Evolutionary conservation across 306 rosid genomes (phyloP), one percentile per base, ranked within the genome.

Genomic region (Cucurbita maxima): DNA sequence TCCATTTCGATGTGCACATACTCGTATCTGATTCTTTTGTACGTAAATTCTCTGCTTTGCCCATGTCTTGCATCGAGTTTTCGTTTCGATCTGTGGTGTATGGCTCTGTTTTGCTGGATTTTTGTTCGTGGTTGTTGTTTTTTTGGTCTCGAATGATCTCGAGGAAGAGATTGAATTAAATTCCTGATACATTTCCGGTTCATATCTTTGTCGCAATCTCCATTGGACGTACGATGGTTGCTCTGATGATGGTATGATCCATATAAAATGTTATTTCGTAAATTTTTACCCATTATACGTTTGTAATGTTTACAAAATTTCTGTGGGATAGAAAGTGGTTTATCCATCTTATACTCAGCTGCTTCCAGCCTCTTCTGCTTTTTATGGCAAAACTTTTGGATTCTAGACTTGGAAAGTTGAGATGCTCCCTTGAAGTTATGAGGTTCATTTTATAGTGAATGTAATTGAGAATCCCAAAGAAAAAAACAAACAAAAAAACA

Each of bases 11-110:
- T 73, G 4, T 41, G 12, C 37, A 56, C 43, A 73, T 73, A 54
- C 67, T 38, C 16, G 19, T 10, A 30, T 72, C 36, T 56, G 76
- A 40, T 12, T 55, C 50, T 54, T 22, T 41, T 43, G 5, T 16
- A 4, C 15, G 47, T 43, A 30, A 73, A 75, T 75, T 60, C 54
- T 37, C 58, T 52, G 2, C 9, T 16, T 75, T 75, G 37, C 77
- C 59, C 58, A 11, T 40, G n/a, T 19, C 11, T 18, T 16, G 13
- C 44, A 5, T 12, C 14, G 1, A 8, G 1, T 58, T 58, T n/a
- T 10, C 15, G 5, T 18, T 74, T 57, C 57, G 77, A 74, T 74
- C 77, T 18, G 77, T 74, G 55, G 11, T 74, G 70, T 58, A 22
- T 70, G 59, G 9, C 34, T 50, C 47, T 47, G 13, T 61, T 43